Evolutionary conservation across 177 flowering plant species (phyloP).

Genomic region (Vitis hybrid): DNA sequence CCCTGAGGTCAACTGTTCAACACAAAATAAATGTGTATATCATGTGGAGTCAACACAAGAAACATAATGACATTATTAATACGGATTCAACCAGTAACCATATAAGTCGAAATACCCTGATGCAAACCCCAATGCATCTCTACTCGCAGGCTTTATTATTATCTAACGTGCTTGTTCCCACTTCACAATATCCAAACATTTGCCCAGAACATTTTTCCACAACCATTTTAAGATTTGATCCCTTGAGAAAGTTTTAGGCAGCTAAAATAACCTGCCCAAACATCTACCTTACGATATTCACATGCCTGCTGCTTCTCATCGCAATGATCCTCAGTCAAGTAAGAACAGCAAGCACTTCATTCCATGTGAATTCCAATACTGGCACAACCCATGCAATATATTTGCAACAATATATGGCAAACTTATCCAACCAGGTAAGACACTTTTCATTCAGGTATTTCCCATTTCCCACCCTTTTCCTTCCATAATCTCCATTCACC

Average conservation of each 20-base stretch:
- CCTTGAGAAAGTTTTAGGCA: background rate
- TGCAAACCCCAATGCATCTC: background rate
- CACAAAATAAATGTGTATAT: background rate
- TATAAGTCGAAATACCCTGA: background rate
- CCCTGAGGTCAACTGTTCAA: background rate
- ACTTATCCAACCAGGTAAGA: too few species aligned
- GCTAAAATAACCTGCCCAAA: background rate
- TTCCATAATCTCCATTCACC: too few species aligned
- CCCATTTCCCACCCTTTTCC: too few species aligned
- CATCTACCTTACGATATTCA: background rate
- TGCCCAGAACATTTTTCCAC: background rate
- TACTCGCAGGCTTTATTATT: background rate
- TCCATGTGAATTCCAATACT: background rate
- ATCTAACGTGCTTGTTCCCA: background rate
- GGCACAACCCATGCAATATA: conserved; percentile 2
- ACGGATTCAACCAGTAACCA: background rate
- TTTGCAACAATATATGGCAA: background rate
- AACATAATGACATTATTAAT: too few species aligned
- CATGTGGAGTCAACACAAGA: too few species aligned
- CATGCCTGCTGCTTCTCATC: background rate
- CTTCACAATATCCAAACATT: background rate
- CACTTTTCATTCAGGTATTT: too few species aligned
- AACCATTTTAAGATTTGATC: background rate
- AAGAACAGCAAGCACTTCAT: background rate
- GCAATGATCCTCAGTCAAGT: background rate